Evolutionary conservation across 139 green algal species (phyloP), one percentile per base, ranked within the genome.

Genomic region (Mychonastes homosphaera): DNA sequence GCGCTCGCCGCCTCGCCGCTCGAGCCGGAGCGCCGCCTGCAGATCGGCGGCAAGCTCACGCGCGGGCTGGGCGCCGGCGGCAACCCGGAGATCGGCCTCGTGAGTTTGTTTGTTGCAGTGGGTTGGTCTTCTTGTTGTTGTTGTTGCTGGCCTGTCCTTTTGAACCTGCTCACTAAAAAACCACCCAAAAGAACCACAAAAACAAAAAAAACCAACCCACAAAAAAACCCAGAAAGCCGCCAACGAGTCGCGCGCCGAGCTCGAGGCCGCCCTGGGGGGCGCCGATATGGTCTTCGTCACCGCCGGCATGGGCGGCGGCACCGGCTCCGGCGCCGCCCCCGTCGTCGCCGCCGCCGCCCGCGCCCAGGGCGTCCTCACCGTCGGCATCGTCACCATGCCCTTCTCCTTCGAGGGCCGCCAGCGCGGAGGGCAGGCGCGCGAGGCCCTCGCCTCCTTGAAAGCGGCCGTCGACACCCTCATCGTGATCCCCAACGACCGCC

Each of bases 281-380:
- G 74, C 90, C 1, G 90, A 97, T 71, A 92, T 97, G 84, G 87
- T 96, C 2, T 95, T 95, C 69, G 83, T 96, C 19, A 96, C 89
- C 45, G 91, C 91, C 6, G 91, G 91, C 23, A 97, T 98, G 91
- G 91, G 91, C 23, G 91, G 91, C 34, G 91, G 91, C 61, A 98
- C 91, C 0, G 91, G 91, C 57, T 93, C 80, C 21, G 91, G 91
- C 27, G 91, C 91, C 2, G 89, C 91, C 1, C 91, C 91, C 2
- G 72, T 97, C 10, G 85, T 98, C 6, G 91, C 89, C 2, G 54
- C 67, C 21, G 58, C 90, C 8, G 87, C 89, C 8, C 88, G 89
- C 40, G 76, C 78, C 49, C 66, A 91, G 75, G 91, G 89, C 56
- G 88, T 96, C 44, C 77, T 98, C 0, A 98, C 91, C 3, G 91